phyloP scores from a whole-genome alignment of 257 asterid species.

The Solanum okadae region DNA sequence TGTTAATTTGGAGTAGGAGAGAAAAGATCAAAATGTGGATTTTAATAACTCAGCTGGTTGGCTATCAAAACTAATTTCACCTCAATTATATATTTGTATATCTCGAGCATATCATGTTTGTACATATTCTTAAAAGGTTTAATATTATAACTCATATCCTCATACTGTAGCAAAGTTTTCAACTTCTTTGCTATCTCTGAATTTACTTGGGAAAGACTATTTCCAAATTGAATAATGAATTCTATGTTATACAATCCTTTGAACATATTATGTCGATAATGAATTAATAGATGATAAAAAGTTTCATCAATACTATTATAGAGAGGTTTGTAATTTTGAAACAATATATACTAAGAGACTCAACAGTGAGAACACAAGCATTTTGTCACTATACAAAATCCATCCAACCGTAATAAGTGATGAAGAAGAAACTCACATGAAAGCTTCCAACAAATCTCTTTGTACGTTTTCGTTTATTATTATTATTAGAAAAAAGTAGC shows the following conservation, averaged over 20 bases:
- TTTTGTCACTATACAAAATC: background rate
- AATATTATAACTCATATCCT: too few relatives aligned
- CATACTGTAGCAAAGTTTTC: too few relatives aligned
- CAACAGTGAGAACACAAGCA: background rate
- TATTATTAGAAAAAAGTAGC: background rate
- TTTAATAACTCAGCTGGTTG: background rate
- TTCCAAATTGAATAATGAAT: too few relatives aligned
- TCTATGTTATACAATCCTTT: background rate
- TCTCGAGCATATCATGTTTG: background rate
- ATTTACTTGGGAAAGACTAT: background rate
- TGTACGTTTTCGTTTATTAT: background rate
- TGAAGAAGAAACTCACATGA: constrained; percentile 4
- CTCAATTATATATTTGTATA: too few relatives aligned
- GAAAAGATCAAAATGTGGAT: background rate
- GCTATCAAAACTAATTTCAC: background rate
- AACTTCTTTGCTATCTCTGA: background rate
- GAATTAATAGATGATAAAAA: background rate
- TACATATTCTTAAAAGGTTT: background rate
- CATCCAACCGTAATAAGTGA: background rate
- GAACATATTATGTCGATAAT: background rate
- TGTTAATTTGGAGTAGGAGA: background rate
- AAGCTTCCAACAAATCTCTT: constrained; percentile 3
- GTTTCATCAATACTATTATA: background rate
- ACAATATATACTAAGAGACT: background rate
- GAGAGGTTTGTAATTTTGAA: background rate